phyloP scores from a whole-genome alignment of 208 protist genomes.

The Acanthamoeba healyi region DNA sequence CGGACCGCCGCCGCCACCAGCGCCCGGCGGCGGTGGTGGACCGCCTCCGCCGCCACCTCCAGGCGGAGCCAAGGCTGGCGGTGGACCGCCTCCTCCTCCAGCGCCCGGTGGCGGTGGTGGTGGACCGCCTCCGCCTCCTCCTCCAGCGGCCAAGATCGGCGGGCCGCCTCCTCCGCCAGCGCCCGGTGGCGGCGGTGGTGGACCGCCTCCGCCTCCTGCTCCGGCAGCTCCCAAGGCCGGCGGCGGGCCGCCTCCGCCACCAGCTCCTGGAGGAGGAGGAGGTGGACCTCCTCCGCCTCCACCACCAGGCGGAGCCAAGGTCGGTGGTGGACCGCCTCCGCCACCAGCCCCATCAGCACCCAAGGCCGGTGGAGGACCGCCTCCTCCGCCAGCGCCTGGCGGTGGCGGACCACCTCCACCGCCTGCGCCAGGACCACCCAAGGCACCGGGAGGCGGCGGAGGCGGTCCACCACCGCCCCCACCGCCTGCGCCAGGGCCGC shows the following conservation, averaged over 20 bases:
- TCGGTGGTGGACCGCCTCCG: slow-evolving; percentile 4
- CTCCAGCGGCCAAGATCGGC: neutral
- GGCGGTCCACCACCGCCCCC: neutral
- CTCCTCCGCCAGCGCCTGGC: neutral
- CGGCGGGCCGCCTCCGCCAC: neutral
- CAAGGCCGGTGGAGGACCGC: neutral
- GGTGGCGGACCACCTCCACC: neutral
- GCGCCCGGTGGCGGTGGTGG: too few relatives aligned
- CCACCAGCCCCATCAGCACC: too few relatives aligned
- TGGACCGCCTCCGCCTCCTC: neutral
- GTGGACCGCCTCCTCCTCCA: too few relatives aligned
- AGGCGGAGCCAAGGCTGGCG: too few relatives aligned
- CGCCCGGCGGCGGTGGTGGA: too few relatives aligned
- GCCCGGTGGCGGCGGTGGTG: neutral
- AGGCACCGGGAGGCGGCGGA: neutral
- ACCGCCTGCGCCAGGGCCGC: neutral
- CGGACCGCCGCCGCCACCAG: too few relatives aligned
- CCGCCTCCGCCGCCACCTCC: neutral
- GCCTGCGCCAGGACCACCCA: neutral
- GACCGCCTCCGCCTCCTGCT: neutral
- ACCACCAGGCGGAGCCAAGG: neutral
- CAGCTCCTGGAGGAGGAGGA: neutral
- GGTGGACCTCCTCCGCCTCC: neutral
- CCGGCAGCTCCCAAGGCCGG: neutral
- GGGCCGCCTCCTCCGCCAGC: neutral